Evolutionary conservation across 2,329 filamentous ascomycete species (phyloP).

Genomic region (Chrysoporthe puriensis): DNA sequence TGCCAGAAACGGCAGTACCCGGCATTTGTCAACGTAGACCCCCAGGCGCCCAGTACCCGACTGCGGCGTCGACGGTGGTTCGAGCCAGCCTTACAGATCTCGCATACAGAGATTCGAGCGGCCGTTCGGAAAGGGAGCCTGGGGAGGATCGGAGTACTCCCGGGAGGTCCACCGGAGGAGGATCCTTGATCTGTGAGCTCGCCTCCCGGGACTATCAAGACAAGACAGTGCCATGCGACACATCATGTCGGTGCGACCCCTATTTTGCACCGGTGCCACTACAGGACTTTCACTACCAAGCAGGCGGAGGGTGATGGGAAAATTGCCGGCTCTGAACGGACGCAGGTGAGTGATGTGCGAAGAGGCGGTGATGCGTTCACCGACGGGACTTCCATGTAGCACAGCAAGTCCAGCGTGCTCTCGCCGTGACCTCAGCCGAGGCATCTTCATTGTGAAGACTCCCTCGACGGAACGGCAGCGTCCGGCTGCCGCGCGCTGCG

Average conservation of each 20-base stretch:
- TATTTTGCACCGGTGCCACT: neutral
- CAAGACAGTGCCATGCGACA: neutral
- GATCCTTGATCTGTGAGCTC: neutral
- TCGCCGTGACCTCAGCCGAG: constrained; percentile 11
- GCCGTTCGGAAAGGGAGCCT: neutral
- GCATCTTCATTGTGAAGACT: constrained; percentile 4
- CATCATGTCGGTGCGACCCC: neutral
- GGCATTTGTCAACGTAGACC: neutral
- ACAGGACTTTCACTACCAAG: neutral
- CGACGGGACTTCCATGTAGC: constrained; percentile 24
- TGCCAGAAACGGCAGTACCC: constrained; percentile 2
- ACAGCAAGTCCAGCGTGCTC: constrained; percentile 8
- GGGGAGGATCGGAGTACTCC: constrained; percentile 1
- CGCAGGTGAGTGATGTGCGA: constrained; percentile 4
- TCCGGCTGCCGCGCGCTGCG: constrained; percentile 1
- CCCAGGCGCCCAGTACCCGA: neutral
- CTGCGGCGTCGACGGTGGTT: neutral
- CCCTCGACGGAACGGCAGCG: neutral
- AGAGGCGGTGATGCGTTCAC: constrained; percentile 23
- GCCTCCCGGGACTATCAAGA: neutral
- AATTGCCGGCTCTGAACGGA: neutral
- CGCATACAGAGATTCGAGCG: neutral
- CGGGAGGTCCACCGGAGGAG: neutral
- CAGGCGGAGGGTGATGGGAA: neutral
- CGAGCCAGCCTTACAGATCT: constrained; percentile 2